Evolutionary conservation across 2,329 filamentous ascomycete species (phyloP), one percentile per base, ranked within the genome.

Genomic region (Aspergillus oerlinghausenensis): DNA sequence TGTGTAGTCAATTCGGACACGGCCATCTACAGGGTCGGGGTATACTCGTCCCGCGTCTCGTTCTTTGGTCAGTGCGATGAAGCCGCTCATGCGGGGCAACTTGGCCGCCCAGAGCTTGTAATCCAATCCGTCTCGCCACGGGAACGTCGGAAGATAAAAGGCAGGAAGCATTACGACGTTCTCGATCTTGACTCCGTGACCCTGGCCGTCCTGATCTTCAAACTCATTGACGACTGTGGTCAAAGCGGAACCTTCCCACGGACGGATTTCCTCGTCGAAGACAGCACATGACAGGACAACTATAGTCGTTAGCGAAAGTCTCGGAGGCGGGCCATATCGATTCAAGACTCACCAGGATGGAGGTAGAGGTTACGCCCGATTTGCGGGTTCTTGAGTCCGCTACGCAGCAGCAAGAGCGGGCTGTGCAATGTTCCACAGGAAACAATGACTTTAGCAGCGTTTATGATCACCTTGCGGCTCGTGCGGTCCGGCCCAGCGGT

Each of bases 111-210:
- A 78, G n/a, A 88, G 75, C 75, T 95, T 96, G 71, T 82, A 89
- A 48, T 90, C 82, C 10, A 91, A 70, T 0, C 86, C 88, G 54
- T 78, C 77, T n/a, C 71, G 76, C 86, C 89, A 95, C 14, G 86
- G 82, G 53, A 89, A 77, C 52, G 82, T 75, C 4, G 85, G 77
- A 14, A 92, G 76, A 64, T 84, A 81, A 2, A 85, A 70, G 19
- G 85, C 83, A 0, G 92, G 90, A 67, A 91, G 67, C 88, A 94
- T 92, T 65, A 83, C 83, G 1, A 84, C 84, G 9, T 86, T 80
- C 77, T 97, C 92, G 28, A 97, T 78, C 72, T 95, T 96, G 50
- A 82, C 81, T 42, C 93, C 93, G 65, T 97, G 90, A 56, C 91
- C 90, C 45, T 86, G 80, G 5, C 84, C 84, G 70, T 96, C 91